A percentile compares a stretch with the other conserved stretches of the same genome.
Conservation (phyloP, 208 protist genomes). For the Leishmania tarentolae region DNA sequence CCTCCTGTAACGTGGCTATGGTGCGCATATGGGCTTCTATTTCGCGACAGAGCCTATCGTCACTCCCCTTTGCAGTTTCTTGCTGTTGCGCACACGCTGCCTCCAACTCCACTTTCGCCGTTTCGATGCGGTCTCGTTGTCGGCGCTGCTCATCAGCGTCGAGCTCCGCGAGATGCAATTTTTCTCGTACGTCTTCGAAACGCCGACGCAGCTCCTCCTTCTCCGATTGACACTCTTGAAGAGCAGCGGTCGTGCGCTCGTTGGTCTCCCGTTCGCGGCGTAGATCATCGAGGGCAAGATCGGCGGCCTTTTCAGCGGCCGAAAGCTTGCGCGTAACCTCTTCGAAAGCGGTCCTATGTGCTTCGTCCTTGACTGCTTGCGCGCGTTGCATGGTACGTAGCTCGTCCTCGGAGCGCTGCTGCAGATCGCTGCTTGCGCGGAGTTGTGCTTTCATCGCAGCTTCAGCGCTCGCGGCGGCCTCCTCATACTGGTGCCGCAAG, state of each 20-base stretch:
- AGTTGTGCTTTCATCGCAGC: neutral
- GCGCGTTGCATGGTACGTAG: neutral
- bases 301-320: neutral
- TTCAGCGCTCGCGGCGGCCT: neutral
- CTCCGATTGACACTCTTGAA: neutral
- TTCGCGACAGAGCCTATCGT: neutral
- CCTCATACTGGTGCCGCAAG: conserved; percentile 1
- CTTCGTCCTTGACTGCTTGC: neutral
- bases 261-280: neutral
- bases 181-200: neutral
- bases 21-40: neutral
- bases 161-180: neutral
- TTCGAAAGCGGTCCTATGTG: neutral
- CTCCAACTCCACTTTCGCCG: conserved; percentile 5
- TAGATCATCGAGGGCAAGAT: neutral
- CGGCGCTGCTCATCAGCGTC: neutral
- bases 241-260: neutral
- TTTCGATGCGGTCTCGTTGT: neutral
- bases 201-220: conserved; percentile 4
- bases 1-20: conserved; percentile 1
- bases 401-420: neutral
- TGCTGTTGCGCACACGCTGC: neutral
- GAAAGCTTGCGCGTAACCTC: conserved; percentile 3
- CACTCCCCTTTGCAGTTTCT: neutral
- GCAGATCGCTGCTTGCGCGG: neutral